Percentiles rank a stretch among this genome's conserved stretches.
Evolutionary conservation across 352 stramenopile genomes (phyloP).

Genomic region (Detonula confervacea): DNA sequence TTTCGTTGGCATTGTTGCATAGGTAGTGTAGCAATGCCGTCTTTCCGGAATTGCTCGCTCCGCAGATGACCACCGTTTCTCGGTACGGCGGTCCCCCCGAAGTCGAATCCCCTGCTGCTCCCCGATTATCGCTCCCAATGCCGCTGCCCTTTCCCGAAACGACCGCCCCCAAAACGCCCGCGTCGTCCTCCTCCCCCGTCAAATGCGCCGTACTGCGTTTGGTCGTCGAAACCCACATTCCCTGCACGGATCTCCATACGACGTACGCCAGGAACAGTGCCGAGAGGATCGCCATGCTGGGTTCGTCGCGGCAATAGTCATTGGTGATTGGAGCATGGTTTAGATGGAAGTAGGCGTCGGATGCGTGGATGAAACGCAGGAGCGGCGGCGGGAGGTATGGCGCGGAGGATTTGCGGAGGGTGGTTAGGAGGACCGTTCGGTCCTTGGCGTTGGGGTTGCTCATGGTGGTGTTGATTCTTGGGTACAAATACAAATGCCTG

Average conservation of each 20-base stretch:
- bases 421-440: slow-evolving; percentile 33
- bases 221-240: slow-evolving; percentile 38
- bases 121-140: slow-evolving; percentile 4
- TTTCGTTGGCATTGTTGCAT: slow-evolving; percentile 10
- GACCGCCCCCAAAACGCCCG: slow-evolving; percentile 32
- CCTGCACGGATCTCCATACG: slow-evolving; percentile 21
- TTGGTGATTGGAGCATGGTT: slow-evolving; percentile 19
- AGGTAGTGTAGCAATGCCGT: slow-evolving; percentile 70
- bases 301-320: slow-evolving; percentile 49
- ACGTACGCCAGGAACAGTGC: slow-evolving; percentile 52
- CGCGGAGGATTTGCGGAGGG: slow-evolving; percentile 49
- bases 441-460: background rate
- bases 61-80: slow-evolving; percentile 69
- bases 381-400: slow-evolving; percentile 70
- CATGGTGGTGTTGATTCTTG: background rate
- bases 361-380: slow-evolving; percentile 27
- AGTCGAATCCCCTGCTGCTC: background rate
- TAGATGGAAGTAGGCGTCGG: slow-evolving; percentile 34
- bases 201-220: slow-evolving; percentile 49
- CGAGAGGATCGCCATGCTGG: slow-evolving; percentile 48
- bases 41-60: slow-evolving; percentile 62
- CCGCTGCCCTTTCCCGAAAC: slow-evolving; percentile 8
- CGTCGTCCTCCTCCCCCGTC: slow-evolving; percentile 16
- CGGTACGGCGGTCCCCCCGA: slow-evolving; percentile 35
- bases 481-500: no score